Evolutionary conservation across 345 rosid genomes (phyloP), one percentile per base, ranked within the genome.

Genomic region (Sonneratia alba): DNA sequence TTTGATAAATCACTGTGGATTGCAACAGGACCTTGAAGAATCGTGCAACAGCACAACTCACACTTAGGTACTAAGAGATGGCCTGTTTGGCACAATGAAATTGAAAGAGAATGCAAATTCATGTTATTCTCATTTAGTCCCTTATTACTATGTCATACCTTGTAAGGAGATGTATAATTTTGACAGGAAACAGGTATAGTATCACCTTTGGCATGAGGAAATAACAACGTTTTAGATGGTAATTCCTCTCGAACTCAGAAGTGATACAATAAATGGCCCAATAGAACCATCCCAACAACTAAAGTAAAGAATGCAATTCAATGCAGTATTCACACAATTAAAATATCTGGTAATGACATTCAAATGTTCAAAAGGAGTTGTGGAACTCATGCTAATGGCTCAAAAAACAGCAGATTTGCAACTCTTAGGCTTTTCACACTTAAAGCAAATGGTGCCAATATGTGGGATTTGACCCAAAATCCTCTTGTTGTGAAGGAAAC

Each of bases 1-100:
- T 22, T 53, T 53, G n/a, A 15, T 51, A 78, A 32, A 53, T 63
- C 66, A 22, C 78, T 59, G 69, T 9, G 57, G 12, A 76, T 1
- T 8, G 2, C 65, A 51, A 34, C 10, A 21, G 62, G 62, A 21
- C 1, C 62, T n/a, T 21, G 24, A 56, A 56, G 62, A 56, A 21
- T n/a, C 21, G 27, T 56, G 62, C 49, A 8, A 6, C 0, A 47
- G 49, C 49, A 7, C 49, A 47, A 8, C 11, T 7, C 43, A 40
- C 43, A 40, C 43, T 8, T 8, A 40, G 4, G 43, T 40, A 8
- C 43, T 40, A 40, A 4, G 8, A 8, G 43, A 40, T 40, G 4
- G 43, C 8, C 43, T 40, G 43, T 40, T 40, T 40, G 43, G 43
- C 8, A 8, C 43, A 4, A 40, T 40, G 43, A 40, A 8, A 40